Evolutionary conservation across 176 grass and related monocot genomes (phyloP), one percentile per base, ranked within the genome.

Genomic region (Calamus simplicifolius): DNA sequence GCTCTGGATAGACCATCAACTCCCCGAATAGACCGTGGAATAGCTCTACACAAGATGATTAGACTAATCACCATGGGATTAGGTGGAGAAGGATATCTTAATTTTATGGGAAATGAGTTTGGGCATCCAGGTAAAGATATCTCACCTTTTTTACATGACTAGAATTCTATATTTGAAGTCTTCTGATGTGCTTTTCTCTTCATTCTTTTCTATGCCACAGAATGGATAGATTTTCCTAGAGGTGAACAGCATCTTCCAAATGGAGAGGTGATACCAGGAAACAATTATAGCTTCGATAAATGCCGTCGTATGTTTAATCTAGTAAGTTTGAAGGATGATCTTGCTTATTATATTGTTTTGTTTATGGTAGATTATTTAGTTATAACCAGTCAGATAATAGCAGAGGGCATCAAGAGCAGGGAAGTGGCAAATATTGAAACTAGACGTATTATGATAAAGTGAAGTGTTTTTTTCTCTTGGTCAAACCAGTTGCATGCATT

Each of bases 31-130:
- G 94, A 98, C 81, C 94, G 94, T 63, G 94, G 94, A 56, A 98
- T 93, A 80, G 88, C 94, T 70, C 73, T 98, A 52, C 94, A 98
- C 76, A 98, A 98, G 77, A 98, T 98, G 94, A 92, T 98, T 66
- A 88, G 94, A 75, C 84, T 98, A 61, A 52, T 98, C 69, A 98
- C 94, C 26, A 98, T 98, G 84, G 64, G 81, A 62, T 83, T 98
- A 80, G 94, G 94, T 63, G 94, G 94, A 27, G 84, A 98, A 67
- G 94, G 84, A 18, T 98, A 98, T 82, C 85, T 98, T 69, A 98
- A 98, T 58, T 98, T 93, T 57, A 98, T 98, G 94, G 93, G 94
- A 71, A 98, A 98, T 85, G 94, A 98, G 63, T 98, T 98, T 73
- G 94, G 94, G 48, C 94, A 98, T 85, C 94, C 94, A 63, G 92